Conservation (phyloP, 129 eudicot genomes). For the Tagetes patula region DNA sequence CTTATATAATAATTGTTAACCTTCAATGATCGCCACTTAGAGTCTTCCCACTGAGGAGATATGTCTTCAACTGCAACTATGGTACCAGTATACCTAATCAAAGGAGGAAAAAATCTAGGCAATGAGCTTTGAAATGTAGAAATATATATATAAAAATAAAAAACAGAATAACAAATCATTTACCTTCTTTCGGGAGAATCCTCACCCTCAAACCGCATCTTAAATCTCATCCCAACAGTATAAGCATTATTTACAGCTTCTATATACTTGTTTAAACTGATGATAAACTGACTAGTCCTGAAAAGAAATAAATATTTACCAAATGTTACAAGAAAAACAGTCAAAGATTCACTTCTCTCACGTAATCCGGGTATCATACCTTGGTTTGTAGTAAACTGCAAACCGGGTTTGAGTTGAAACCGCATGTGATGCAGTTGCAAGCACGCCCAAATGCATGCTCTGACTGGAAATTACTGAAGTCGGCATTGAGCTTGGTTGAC, state of each 20-base stretch:
- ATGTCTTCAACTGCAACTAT: slow-evolving; percentile 69
- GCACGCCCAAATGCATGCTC: slow-evolving; percentile 96
- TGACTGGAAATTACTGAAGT: slow-evolving; percentile 95
- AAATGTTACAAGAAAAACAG: neutral
- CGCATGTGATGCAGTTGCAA: slow-evolving; percentile 97
- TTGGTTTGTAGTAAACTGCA: slow-evolving; percentile 89
- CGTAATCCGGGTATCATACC: slow-evolving; percentile 40
- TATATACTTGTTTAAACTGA: slow-evolving; percentile 75
- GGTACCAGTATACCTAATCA: slow-evolving; percentile 73
- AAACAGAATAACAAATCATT: neutral
- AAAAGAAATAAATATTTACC: neutral
- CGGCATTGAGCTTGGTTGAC: slow-evolving; percentile 77
- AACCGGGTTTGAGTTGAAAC: slow-evolving; percentile 64
- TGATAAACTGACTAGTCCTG: slow-evolving; percentile 93
- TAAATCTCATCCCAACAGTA: slow-evolving; percentile 80
- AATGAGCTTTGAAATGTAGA: neutral
- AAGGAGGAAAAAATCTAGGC: neutral
- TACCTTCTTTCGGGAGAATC: slow-evolving; percentile 95
- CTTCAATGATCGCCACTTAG: slow-evolving; percentile 82
- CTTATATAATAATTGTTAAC: slow-evolving; percentile 25
- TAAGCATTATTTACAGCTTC: slow-evolving; percentile 67
- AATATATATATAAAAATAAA: neutral
- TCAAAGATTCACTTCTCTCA: neutral
- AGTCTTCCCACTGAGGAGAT: slow-evolving; percentile 67
- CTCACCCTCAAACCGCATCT: slow-evolving; percentile 94